A percentile compares a stretch with the other conserved stretches of the same genome.
Evolutionary conservation across 495 filamentous ascomycete species (phyloP).

Genomic region (Hypoxylon cercidicola): DNA sequence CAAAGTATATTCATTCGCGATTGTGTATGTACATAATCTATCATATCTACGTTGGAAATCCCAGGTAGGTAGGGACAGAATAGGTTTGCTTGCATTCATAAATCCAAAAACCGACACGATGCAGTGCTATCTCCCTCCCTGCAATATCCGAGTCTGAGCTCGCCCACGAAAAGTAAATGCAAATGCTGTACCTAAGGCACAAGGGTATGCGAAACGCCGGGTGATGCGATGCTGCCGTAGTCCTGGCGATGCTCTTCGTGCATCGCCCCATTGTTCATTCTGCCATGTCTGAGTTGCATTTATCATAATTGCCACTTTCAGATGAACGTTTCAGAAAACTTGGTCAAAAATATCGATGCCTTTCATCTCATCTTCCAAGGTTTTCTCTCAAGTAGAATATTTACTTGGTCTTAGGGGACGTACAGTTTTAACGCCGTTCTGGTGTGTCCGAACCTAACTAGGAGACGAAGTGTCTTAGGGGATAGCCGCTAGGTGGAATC

Average conservation of each 20-base stretch:
- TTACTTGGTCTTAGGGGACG: neutral
- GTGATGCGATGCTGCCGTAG: constrained; percentile 27
- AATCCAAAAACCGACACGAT: constrained; percentile 21
- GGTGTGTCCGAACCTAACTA: neutral
- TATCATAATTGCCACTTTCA: constrained; percentile 14
- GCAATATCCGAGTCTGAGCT: constrained; percentile 19
- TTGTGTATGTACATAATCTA: constrained; percentile 37
- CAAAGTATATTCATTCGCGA: constrained; percentile 43
- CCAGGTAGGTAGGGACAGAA: constrained; percentile 16
- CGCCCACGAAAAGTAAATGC: neutral
- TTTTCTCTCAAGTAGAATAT: neutral
- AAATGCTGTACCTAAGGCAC: constrained; percentile 25
- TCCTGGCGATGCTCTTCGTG: constrained; percentile 16
- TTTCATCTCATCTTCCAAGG: neutral
- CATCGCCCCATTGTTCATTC: constrained; percentile 5
- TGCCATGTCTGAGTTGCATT: constrained; percentile 18
- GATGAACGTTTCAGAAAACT: constrained; percentile 8
- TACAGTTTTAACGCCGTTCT: neutral
- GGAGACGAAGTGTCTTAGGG: neutral
- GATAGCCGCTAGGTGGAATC: neutral
- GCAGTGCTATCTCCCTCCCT: constrained; percentile 8
- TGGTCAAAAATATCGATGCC: constrained; percentile 4
- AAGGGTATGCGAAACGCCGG: constrained; percentile 37
- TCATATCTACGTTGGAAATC: constrained; percentile 26
- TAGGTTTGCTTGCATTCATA: constrained; percentile 14